Base-by-base conservation (phyloP, 176 grass and related monocot genomes). In the Oryza rufipogon region DNA sequence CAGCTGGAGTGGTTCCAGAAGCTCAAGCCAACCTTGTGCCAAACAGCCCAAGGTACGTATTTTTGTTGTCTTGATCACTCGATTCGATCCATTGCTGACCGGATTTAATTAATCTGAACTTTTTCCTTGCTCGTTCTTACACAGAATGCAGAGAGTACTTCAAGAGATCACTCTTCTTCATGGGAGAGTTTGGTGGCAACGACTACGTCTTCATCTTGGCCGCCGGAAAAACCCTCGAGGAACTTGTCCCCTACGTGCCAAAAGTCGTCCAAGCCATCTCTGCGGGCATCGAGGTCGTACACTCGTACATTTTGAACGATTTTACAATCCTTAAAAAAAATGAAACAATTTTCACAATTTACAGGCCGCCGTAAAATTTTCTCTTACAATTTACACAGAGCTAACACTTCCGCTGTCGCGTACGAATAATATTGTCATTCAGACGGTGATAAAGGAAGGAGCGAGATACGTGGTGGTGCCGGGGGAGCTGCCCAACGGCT, bases 381-480 rank as follows among this genome's bases (percentile, higher is more conserved):
- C 41, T 42, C 42, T 44, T 44, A 44, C 9, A 44, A 44, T 44
- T 44, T 44, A 41, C 39, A 41, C 38, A 39, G 6, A 39, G 8
- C 9, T 44, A 44, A 44, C 42, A 44, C 10, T 44, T 44, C 2
- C 42, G 0, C 42, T 44, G 7, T 9, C 39, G 7, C 39, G 7
- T 42, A 39, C 38, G 33, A 34, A 34, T 34, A 39, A 41, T 7
- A 5, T 36, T 3, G 5, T 4, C 1, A 11, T 63, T 22, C 66
- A 91, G 87, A 25, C 67, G 2, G 66, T 94, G 33, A 81, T 91
- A n/a, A 10, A 72, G 64, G 76, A 89, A 4, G 89, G 92, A 2
- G 92, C 79, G 2, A 85, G 45, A 52, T 91, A 81, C 3, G 46
- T 91, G 70, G 80, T 89, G 11, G 83, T 94, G n/a, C 86, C 92